Percentiles rank a stretch among this genome's conserved stretches.
Conservation (phyloP, 345 rosid species). For the Laguncularia racemosa region DNA sequence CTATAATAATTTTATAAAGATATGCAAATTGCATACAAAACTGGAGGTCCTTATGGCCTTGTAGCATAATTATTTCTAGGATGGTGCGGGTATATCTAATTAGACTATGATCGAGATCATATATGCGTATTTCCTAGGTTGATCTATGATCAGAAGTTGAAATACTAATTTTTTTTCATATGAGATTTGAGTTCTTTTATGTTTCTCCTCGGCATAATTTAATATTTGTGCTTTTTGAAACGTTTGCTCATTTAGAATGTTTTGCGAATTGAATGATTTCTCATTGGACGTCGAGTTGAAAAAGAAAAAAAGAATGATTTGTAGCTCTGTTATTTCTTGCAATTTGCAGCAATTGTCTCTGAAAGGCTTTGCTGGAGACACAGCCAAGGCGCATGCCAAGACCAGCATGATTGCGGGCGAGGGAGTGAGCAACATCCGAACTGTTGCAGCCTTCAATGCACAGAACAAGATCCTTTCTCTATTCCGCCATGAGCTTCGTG, state of each 20-base stretch:
- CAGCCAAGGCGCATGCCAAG: conserved; percentile 99
- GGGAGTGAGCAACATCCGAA: conserved; percentile 97
- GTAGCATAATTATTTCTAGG: too few species aligned
- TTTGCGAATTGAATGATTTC: too few species aligned
- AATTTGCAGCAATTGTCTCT: conserved; percentile 82
- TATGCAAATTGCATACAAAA: too few species aligned
- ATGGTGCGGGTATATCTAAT: too few species aligned
- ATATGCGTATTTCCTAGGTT: too few species aligned
- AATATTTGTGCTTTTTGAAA: background rate
- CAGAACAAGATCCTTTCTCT: conserved; percentile 80
- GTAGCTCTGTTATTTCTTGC: conserved; percentile 8
- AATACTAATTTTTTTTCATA: too few species aligned
- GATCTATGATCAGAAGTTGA: too few species aligned
- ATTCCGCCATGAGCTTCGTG: conserved; percentile 70
- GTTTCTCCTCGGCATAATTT: background rate
- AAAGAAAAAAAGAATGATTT: too few species aligned
- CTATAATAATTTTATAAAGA: too few species aligned
- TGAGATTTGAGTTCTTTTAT: background rate
- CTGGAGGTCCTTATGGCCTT: too few species aligned
- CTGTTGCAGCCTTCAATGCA: conserved; percentile 97
- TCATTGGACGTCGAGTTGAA: too few species aligned
- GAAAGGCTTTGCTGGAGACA: conserved; percentile 99
- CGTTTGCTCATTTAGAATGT: conserved; percentile 1
- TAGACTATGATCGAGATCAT: too few species aligned
- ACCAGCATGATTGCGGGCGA: conserved; percentile 99